Conservation (phyloP, 768 basidiomycete genomes). For the Pisolithus microcarpus region DNA sequence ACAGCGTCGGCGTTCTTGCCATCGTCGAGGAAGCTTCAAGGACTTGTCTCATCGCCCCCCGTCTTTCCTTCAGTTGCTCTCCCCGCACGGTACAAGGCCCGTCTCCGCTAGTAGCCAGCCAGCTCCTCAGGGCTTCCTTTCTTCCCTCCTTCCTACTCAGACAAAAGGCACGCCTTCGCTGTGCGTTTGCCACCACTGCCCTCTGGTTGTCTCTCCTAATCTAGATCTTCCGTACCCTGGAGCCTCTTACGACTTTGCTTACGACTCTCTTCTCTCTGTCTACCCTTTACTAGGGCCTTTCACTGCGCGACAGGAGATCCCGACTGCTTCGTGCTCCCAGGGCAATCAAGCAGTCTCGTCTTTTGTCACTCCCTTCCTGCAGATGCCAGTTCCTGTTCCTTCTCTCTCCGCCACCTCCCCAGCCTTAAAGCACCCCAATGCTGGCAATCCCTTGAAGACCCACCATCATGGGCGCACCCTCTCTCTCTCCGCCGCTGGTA, state of each 20-base stretch:
- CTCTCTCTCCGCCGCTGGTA: slow-evolving; percentile 52
- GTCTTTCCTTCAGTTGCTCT: slow-evolving; percentile 6
- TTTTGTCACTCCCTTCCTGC: slow-evolving; percentile 38
- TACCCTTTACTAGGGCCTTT: slow-evolving; percentile 35
- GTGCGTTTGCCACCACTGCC: slow-evolving; percentile 67
- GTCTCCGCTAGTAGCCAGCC: slow-evolving; percentile 6
- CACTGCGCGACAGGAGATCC: slow-evolving; percentile 34
- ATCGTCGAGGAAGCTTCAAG: slow-evolving; percentile 26
- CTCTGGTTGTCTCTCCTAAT: slow-evolving; percentile 27
- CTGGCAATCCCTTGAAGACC: slow-evolving; percentile 31
- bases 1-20: slow-evolving; percentile 39
- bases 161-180: slow-evolving; percentile 92
- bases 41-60: slow-evolving; percentile 14
- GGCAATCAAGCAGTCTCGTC: slow-evolving; percentile 38
- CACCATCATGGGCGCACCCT: slow-evolving; percentile 48
- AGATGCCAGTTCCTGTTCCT: slow-evolving; percentile 87
- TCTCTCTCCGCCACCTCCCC: slow-evolving; percentile 49
- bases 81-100: slow-evolving; percentile 13
- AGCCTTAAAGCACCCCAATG: slow-evolving; percentile 52
- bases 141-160: slow-evolving; percentile 24
- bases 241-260: slow-evolving; percentile 57
- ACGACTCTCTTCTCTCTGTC: slow-evolving; percentile 47
- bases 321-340: slow-evolving; percentile 35
- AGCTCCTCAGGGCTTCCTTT: slow-evolving; percentile 16
- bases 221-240: slow-evolving; percentile 18